Percentiles rank a stretch among this genome's conserved stretches.
Conservation (phyloP, 768 basidiomycete genomes). For the Pleurotus eryngii region DNA sequence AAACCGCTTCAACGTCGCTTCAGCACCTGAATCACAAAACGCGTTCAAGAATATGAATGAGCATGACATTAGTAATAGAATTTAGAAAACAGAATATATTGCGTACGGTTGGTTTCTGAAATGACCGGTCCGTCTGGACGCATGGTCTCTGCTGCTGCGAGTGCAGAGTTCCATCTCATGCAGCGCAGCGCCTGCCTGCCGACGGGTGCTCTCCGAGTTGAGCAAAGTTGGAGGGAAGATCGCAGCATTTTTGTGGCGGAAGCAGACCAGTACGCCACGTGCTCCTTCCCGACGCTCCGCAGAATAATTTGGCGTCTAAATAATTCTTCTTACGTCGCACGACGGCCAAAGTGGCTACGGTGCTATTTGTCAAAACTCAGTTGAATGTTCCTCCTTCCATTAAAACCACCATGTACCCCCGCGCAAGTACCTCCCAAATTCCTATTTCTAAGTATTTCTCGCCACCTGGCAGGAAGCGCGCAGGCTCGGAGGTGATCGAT, state of each 20-base stretch:
- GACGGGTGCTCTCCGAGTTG: background rate
- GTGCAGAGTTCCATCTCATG: slow-evolving; percentile 22
- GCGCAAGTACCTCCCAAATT: slow-evolving; percentile 22
- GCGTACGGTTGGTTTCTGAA: slow-evolving; percentile 66
- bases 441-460: slow-evolving; percentile 43
- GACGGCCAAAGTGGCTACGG: background rate
- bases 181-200: background rate
- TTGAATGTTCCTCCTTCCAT: too few species aligned
- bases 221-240: background rate
- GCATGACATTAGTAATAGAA: slow-evolving; percentile 1
- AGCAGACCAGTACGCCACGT: background rate
- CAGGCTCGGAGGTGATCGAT: slow-evolving; percentile 1
- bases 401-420: too few species aligned
- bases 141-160: slow-evolving; percentile 13
- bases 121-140: slow-evolving; percentile 40
- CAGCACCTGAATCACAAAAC: slow-evolving; percentile 56
- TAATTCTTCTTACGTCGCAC: background rate
- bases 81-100: background rate
- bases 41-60: too few species aligned
- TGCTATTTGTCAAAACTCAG: background rate
- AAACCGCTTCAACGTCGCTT: slow-evolving; percentile 83
- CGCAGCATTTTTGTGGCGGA: background rate
- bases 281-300: background rate
- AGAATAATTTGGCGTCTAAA: background rate
- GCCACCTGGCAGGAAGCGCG: slow-evolving; percentile 13